phyloP scores from a whole-genome alignment of 352 stramenopile species.

The Pythium phragmitis region DNA sequence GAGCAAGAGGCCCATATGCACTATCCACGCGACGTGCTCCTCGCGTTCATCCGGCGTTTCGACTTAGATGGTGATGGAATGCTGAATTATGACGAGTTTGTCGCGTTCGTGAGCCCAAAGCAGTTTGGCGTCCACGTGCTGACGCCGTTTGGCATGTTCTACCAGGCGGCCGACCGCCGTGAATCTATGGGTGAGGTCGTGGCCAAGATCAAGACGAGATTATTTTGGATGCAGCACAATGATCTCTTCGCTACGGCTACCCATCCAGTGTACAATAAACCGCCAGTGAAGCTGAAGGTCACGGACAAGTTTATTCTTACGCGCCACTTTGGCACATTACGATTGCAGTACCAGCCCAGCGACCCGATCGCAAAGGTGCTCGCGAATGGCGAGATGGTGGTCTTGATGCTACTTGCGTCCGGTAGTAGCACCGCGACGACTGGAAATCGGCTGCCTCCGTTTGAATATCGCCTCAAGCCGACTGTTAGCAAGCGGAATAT shows the following conservation, averaged over 20 bases:
- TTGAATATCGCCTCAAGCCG: slow-evolving; percentile 27
- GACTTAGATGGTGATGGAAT: slow-evolving; percentile 42
- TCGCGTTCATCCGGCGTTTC: slow-evolving; percentile 46
- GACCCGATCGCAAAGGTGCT: slow-evolving; percentile 32
- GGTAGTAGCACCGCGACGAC: background rate
- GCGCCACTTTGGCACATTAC: slow-evolving; percentile 38
- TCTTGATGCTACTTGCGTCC: slow-evolving; percentile 25
- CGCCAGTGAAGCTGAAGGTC: slow-evolving; percentile 34
- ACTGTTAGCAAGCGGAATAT: slow-evolving; percentile 20
- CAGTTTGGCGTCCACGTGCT: slow-evolving; percentile 47
- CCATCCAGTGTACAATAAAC: slow-evolving; percentile 10
- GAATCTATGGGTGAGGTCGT: slow-evolving; percentile 34
- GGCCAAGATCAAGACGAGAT: slow-evolving; percentile 39
- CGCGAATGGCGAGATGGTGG: slow-evolving; percentile 42
- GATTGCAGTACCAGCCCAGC: slow-evolving; percentile 23
- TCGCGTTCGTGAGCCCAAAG: slow-evolving; percentile 40
- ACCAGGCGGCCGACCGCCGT: slow-evolving; percentile 29
- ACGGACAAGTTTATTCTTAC: slow-evolving; percentile 36
- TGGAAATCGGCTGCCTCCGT: slow-evolving; percentile 2
- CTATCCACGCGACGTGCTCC: slow-evolving; percentile 33
- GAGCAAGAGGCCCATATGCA: slow-evolving; percentile 31
- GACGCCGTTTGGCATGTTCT: slow-evolving; percentile 49
- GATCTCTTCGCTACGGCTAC: slow-evolving; percentile 31
- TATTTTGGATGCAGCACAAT: slow-evolving; percentile 66
- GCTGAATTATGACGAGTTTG: slow-evolving; percentile 49